Conservation (phyloP, 169 alveolate species). For the Fabrea salina region DNA sequence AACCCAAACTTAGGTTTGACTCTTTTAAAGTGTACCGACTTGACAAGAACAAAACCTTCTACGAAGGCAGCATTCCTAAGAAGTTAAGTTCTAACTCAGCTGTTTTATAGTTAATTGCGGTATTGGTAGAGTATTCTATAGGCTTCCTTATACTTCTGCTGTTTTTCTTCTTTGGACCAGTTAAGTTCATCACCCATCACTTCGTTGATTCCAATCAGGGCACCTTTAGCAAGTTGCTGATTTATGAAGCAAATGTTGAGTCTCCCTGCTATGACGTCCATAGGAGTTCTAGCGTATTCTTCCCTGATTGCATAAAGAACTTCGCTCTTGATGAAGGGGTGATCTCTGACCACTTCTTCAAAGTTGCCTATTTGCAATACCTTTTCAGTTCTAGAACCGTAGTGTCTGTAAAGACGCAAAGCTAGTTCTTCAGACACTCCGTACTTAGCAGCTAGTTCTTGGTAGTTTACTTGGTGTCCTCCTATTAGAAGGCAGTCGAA, state of each 20-base stretch:
- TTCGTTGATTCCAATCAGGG: constrained; percentile 43
- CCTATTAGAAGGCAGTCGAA: constrained; percentile 12
- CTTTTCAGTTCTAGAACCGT: constrained; percentile 58
- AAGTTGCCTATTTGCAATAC: constrained; percentile 38
- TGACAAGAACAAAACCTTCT: too few relatives aligned
- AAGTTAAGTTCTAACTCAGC: too few relatives aligned
- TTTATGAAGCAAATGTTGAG: constrained; percentile 56
- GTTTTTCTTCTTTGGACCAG: constrained; percentile 43
- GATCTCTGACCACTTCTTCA: constrained; percentile 40
- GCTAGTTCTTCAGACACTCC: constrained; percentile 47
- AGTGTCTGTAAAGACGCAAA: constrained; percentile 36
- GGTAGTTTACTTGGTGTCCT: neutral
- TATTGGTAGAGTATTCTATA: neutral
- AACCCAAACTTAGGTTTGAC: neutral
- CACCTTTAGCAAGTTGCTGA: constrained; percentile 34
- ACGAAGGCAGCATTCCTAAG: too few relatives aligned
- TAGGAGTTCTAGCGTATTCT: constrained; percentile 68
- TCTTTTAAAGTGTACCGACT: neutral
- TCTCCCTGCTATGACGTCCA: constrained; percentile 72
- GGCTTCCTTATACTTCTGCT: neutral
- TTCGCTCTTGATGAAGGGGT: constrained; percentile 60
- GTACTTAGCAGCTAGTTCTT: constrained; percentile 34
- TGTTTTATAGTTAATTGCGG: neutral
- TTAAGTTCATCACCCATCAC: constrained; percentile 64
- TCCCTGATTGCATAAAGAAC: constrained; percentile 46